phyloP scores from a whole-genome alignment of 306 rosid genomes.

The Trifolium repens region DNA sequence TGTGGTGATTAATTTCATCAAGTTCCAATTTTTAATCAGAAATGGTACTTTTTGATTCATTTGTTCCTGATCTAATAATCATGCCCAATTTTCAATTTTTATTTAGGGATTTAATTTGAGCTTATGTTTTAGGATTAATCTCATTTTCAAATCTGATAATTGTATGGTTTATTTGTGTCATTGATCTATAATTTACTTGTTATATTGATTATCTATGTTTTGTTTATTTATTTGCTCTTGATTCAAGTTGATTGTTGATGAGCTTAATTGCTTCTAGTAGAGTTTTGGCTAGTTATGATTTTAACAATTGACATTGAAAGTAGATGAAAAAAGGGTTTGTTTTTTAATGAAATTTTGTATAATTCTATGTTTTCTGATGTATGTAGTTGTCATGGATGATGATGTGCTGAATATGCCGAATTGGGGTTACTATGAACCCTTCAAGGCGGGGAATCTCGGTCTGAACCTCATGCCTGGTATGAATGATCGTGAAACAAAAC shows the following conservation, averaged over 20 bases:
- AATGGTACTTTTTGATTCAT: constrained; percentile 36
- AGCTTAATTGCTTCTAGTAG: neutral
- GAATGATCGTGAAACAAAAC: constrained; percentile 74
- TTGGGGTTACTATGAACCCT: constrained; percentile 95
- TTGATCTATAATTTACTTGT: neutral
- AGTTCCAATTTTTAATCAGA: constrained; percentile 27
- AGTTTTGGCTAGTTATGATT: constrained; percentile 1
- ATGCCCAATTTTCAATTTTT: neutral
- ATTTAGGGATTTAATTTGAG: constrained; percentile 7
- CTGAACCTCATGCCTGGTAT: constrained; percentile 93
- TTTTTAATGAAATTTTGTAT: constrained; percentile 34
- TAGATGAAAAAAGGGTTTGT: neutral
- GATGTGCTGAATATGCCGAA: constrained; percentile 91
- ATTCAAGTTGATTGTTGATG: neutral
- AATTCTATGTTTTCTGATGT: constrained; percentile 41
- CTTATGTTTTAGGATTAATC: constrained; percentile 34
- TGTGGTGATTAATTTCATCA: constrained; percentile 40
- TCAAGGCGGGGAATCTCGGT: constrained; percentile 84
- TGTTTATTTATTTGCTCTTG: no score
- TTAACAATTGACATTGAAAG: constrained; percentile 41
- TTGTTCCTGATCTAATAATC: constrained; percentile 32
- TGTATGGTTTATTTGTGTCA: constrained; percentile 8
- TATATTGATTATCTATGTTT: neutral
- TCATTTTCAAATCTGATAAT: constrained; percentile 28
- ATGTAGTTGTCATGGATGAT: constrained; percentile 85